Evolutionary conservation across 345 rosid genomes (phyloP).

Genomic region (Turnera subulata): DNA sequence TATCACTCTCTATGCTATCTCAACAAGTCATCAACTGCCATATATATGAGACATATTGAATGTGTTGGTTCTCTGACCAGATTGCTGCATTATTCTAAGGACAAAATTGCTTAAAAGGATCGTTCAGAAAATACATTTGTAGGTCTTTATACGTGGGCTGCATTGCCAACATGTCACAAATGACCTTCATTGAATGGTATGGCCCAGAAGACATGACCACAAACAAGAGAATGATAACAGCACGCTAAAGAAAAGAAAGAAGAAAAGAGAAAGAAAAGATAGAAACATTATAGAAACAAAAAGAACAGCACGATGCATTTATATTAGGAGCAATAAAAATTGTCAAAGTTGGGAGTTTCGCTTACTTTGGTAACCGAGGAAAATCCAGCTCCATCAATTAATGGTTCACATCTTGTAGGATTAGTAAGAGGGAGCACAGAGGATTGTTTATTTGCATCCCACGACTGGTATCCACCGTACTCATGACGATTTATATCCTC

Average conservation of each 20-base stretch:
- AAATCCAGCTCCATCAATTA: constrained; percentile 14
- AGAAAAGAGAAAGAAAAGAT: background rate
- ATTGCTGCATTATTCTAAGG: background rate
- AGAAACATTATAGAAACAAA: background rate
- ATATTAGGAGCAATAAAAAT: background rate
- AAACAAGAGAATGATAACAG: no score
- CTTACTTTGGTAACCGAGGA: constrained; percentile 23
- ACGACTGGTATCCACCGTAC: constrained; percentile 12
- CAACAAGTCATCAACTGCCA: constrained; percentile 6
- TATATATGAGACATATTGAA: no score
- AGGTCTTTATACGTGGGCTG: background rate
- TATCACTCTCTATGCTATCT: background rate
- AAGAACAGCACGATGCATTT: background rate
- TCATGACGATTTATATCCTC: constrained; percentile 23
- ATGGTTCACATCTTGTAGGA: constrained; percentile 13
- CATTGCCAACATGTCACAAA: background rate
- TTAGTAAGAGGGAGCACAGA: constrained; percentile 11
- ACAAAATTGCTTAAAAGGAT: background rate
- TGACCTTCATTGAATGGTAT: background rate
- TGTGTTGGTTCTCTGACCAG: no score
- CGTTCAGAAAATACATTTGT: no score
- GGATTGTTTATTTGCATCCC: constrained; percentile 21
- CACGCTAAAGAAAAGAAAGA: background rate
- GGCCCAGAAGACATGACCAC: background rate
- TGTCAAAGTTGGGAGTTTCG: background rate